Base-by-base conservation (phyloP, 2,329 filamentous ascomycete genomes). In the Alternaria sp. region DNA sequence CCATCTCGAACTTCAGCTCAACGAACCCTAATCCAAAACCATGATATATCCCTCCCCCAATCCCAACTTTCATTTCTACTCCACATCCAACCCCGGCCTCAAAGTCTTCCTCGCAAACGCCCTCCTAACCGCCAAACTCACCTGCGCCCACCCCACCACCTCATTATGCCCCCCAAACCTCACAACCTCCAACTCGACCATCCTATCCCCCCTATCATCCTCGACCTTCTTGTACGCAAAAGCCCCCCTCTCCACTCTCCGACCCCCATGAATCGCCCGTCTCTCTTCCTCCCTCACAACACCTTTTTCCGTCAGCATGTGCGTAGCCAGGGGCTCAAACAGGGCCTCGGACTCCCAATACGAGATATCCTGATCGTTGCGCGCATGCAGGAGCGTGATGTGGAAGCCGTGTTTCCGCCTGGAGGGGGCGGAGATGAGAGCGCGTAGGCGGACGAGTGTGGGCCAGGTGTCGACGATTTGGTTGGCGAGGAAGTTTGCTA, bases 381-480 rank as follows among this genome's bases (percentile, higher is more conserved):
- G 84, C 14, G 93, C 91, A 69, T 97, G 94, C 3, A 98, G 79
- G 40, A 97, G 79, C 23, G 88, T 83, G 9, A 95, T 55, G 14
- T 59, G 53, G 0, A 67, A 53, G 1, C 45, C 44, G 5, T 33
- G 21, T 11, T 50, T 40, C 39, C 36, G 49, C n/a, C 36, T 44
- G 11, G 39, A 28, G 11, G 53, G 44, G 2, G 56, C 28, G 17
- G 54, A 42, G 26, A 61, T 29, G 28, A 87, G 78, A 44, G 83
- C 85, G 52, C 81, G 80, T 9, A 97, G 80, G 4, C 93, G 85
- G 28, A 84, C 81, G 0, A 85, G 85, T 0, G 91, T 92, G 46
- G 86, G 83, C 95, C 95, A 99, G 59, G 84, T 88, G 70, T 98
- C 94, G n/a, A 90, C 81, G 11, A 97, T 84, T 52, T 85, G 84